phyloP scores from a whole-genome alignment of 2,329 filamentous ascomycete species.

The Aspergillus unguis region DNA sequence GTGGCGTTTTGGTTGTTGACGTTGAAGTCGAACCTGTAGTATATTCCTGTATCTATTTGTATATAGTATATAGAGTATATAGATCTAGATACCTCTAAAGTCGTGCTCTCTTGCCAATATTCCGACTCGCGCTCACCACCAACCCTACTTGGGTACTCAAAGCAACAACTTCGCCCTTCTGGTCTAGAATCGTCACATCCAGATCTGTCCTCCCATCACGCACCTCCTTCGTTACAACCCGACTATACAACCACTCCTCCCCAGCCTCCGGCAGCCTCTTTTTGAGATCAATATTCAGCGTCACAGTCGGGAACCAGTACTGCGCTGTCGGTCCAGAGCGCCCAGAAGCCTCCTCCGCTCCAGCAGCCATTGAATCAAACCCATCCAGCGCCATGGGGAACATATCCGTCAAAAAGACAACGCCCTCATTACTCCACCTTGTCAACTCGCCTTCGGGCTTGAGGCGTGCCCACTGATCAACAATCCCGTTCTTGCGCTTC shows the following conservation, averaged over 20 bases:
- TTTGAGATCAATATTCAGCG: conserved; percentile 74
- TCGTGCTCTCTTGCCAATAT: conserved; percentile 49
- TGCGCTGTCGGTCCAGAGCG: conserved; percentile 29
- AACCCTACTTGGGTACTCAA: conserved; percentile 66
- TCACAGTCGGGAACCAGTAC: conserved; percentile 74
- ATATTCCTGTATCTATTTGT: not conserved
- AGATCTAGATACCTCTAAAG: conserved; percentile 16
- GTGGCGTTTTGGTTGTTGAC: conserved; percentile 42
- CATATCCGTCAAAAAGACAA: conserved; percentile 67
- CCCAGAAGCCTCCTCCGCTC: conserved; percentile 22
- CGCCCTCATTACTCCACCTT: conserved; percentile 59
- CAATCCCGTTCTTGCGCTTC: conserved; percentile 23
- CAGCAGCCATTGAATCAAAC: conserved; percentile 33
- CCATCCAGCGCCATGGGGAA: conserved; percentile 65
- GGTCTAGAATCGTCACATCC: conserved; percentile 66
- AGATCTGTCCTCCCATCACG: conserved; percentile 71
- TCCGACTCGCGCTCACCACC: conserved; percentile 62
- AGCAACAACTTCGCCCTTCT: conserved; percentile 61
- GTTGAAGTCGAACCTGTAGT: conserved; percentile 2
- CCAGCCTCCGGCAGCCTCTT: conserved; percentile 65
- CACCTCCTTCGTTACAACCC: conserved; percentile 64
- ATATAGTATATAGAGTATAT: conserved; percentile 10
- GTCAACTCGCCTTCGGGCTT: conserved; percentile 48
- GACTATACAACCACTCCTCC: conserved; percentile 68
- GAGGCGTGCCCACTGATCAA: conserved; percentile 68